Base-by-base conservation (phyloP, 2,329 filamentous ascomycete species). In the Diaporthe ampelina region DNA sequence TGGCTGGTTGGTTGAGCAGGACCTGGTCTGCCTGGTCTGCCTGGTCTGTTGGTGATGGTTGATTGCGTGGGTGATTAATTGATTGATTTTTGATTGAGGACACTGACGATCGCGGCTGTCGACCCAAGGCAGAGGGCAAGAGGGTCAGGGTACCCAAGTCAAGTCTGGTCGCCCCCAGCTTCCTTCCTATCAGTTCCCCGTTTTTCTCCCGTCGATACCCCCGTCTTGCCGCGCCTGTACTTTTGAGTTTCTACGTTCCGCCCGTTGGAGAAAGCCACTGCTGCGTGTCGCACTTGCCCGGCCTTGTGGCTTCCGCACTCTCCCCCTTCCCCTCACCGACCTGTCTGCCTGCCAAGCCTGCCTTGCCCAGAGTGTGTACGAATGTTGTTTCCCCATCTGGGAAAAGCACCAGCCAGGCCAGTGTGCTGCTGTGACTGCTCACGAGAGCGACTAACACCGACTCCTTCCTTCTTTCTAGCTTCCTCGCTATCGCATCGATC, bases 311-410 rank as follows among this genome's bases (percentile, higher is more conserved):
- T 37, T 40, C 35, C 35, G 35, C 35, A 10, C 35, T 37, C 35
- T 21, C n/a, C n/a, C 0, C 17, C 15, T 4, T 40, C 24, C 59
- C 37, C 59, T 32, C 59, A 65, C 40, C 40, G 59, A n/a, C 59
- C 10, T 50, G 59, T 24, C 26, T 4, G 35, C 35, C 35, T 37
- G 37, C 48, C 24, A 3, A 32, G 37, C 37, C 37, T 40, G 24
- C 52, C 24, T 32, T 19, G 13, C 26, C 52, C 21, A 26, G 19
- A 45, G 21, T 32, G 59, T 5, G 43, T 5, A 37, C 24, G 43
- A 67, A 67, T 50, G 17, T 32, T 65, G 43, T 32, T 65, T 10
- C 61, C 61, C 43, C 4, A 65, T 65, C 26, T 19, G 61, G 61
- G 17, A 45, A 50, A 24, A 50, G 26, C 61, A 8, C 26, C 43